Percentiles rank a stretch among this genome's conserved stretches.
phyloP scores from a whole-genome alignment of 306 rosid species.

The Acacia acuminata region DNA sequence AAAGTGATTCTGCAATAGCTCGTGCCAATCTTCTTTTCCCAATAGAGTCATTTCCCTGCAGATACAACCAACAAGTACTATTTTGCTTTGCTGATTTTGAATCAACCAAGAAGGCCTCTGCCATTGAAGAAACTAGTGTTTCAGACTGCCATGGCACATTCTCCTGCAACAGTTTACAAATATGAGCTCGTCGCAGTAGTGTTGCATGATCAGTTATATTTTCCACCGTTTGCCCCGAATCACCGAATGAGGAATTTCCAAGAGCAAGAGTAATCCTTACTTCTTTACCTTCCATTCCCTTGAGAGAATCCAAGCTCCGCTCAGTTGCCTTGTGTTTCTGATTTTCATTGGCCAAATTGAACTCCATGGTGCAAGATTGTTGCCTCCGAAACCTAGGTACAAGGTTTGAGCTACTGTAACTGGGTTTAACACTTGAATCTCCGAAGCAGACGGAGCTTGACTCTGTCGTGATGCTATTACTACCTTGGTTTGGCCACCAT shows the following conservation, averaged over 20 bases:
- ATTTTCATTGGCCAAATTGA: constrained; percentile 59
- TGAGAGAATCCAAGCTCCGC: constrained; percentile 57
- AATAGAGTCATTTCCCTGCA: constrained; percentile 71
- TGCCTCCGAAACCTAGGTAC: constrained; percentile 65
- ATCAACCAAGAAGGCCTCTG: constrained; percentile 63
- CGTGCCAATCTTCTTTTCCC: constrained; percentile 78
- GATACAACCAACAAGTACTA: constrained; percentile 57
- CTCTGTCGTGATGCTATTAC: constrained; percentile 40
- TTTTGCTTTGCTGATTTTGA: constrained; percentile 51
- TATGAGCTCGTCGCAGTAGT: constrained; percentile 49
- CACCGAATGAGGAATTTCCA: constrained; percentile 64
- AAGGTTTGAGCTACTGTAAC: constrained; percentile 43
- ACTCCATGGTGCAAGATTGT: constrained; percentile 85
- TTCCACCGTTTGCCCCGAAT: constrained; percentile 44
- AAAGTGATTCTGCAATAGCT: constrained; percentile 75
- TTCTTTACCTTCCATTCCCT: constrained; percentile 62
- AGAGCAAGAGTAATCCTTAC: constrained; percentile 80
- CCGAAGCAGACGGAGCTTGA: constrained; percentile 63
- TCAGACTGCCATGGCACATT: constrained; percentile 96
- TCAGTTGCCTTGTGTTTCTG: constrained; percentile 42
- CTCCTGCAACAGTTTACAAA: constrained; percentile 74
- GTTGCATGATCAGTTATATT: constrained; percentile 48
- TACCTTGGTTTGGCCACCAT: constrained; percentile 60
- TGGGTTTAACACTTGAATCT: constrained; percentile 43
- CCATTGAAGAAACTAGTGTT: constrained; percentile 63